phyloP scores from a whole-genome alignment of 306 rosid genomes.

The Vigna trinervia region DNA sequence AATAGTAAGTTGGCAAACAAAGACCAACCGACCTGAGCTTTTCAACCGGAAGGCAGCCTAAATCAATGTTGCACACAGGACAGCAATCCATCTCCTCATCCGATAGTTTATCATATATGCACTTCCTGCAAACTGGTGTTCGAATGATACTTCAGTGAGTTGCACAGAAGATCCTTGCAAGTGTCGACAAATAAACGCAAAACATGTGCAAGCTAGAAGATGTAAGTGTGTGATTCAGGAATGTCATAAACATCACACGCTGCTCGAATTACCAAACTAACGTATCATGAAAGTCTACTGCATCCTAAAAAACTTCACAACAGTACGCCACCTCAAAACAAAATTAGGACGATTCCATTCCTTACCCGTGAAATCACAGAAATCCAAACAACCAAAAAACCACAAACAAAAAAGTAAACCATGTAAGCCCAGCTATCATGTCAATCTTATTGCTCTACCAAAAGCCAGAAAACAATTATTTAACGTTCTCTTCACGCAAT shows the following conservation, averaged over 20 bases:
- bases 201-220: constrained; percentile 9
- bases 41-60: constrained; percentile 86
- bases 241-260: neutral
- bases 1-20: constrained; percentile 9
- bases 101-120: constrained; percentile 81
- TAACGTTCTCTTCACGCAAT: constrained; percentile 21
- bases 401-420: neutral
- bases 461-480: neutral
- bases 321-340: constrained; percentile 25
- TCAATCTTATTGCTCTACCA: neutral
- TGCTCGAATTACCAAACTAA: neutral
- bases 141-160: constrained; percentile 36
- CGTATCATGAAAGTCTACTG: neutral
- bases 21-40: constrained; percentile 75
- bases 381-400: constrained; percentile 2
- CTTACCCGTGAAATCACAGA: constrained; percentile 26
- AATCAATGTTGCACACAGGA: constrained; percentile 90
- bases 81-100: constrained; percentile 87
- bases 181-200: constrained; percentile 12
- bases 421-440: neutral
- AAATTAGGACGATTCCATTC: constrained; percentile 15
- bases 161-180: constrained; percentile 40
- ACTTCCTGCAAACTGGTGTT: constrained; percentile 90
- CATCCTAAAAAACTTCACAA: constrained; percentile 33
- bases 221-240: constrained; percentile 7